phyloP scores from a whole-genome alignment of 441 rosid species.

The Kokia cookei region DNA sequence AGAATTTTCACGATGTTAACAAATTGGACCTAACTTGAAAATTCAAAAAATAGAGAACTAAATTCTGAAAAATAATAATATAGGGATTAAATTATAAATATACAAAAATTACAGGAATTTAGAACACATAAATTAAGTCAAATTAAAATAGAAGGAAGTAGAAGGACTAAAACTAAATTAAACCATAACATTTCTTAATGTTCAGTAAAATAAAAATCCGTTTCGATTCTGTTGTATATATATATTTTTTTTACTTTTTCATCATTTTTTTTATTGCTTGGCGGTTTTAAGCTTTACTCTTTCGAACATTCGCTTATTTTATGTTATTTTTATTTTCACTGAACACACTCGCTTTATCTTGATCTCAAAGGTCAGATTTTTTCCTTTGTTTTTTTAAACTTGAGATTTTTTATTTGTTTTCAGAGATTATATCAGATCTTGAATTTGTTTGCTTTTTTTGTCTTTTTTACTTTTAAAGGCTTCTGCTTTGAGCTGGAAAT shows the following conservation, averaged over 20 bases:
- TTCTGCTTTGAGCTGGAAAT: constrained; percentile 4
- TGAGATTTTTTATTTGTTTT: not conserved
- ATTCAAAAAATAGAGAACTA: no score
- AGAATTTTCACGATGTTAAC: no score
- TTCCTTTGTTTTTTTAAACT: not conserved
- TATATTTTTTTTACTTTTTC: not conserved
- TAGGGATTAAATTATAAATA: no score
- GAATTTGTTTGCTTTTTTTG: not conserved
- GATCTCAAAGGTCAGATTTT: not conserved
- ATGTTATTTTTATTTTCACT: not conserved
- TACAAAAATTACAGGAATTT: no score
- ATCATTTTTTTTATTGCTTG: constrained; percentile 5
- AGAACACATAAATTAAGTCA: not conserved
- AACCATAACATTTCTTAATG: not conserved
- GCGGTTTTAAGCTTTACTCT: constrained; percentile 22
- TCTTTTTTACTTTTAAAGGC: not conserved
- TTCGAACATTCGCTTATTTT: constrained; percentile 23
- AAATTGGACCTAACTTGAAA: no score
- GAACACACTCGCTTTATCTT: constrained; percentile 10
- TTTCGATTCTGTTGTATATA: constrained; percentile 36
- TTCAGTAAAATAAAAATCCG: not conserved
- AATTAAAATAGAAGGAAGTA: not conserved
- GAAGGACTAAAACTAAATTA: not conserved
- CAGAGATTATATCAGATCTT: constrained; percentile 9
- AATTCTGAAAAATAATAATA: no score